phyloP scores from a whole-genome alignment of 1,284 basidiomycete genomes.

The Apiotrichum porosum region DNA sequence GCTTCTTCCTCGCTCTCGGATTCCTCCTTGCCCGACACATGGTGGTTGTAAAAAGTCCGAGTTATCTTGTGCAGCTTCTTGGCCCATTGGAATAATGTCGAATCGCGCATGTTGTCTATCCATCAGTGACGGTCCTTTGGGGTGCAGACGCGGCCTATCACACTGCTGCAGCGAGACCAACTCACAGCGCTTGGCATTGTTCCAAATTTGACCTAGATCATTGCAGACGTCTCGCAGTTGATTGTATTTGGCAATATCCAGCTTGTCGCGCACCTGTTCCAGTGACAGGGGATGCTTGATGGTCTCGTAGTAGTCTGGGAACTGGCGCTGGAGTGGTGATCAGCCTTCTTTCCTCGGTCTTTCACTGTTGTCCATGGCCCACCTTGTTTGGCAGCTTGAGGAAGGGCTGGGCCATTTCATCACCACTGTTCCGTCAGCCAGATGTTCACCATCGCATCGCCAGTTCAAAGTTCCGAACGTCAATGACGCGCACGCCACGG shows the following conservation, averaged over 20 bases:
- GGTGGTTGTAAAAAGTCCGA: conserved; percentile 26
- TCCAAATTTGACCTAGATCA: conserved; percentile 44
- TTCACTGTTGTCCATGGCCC: neutral
- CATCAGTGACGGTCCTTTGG: neutral
- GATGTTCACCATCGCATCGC: too few species aligned
- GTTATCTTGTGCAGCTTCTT: conserved; percentile 46
- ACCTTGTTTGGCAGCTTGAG: conserved; percentile 45
- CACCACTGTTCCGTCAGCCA: conserved; percentile 21
- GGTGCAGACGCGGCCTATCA: too few species aligned
- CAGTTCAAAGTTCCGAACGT: conserved; percentile 7
- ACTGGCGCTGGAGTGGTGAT: conserved; percentile 22
- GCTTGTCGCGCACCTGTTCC: conserved; percentile 36
- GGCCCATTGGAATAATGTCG: conserved; percentile 44
- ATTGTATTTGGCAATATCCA: conserved; percentile 27
- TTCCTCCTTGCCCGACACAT: conserved; percentile 11
- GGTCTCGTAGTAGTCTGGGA: conserved; percentile 45
- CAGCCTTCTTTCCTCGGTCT: too few species aligned
- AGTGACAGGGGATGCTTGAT: conserved; percentile 46
- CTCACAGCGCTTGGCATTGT: conserved; percentile 46
- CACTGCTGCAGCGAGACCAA: neutral
- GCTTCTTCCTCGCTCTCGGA: conserved; percentile 17
- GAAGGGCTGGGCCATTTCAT: conserved; percentile 37
- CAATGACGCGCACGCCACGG: neutral
- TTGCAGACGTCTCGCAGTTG: conserved; percentile 33
- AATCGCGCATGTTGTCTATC: conserved; percentile 45